Evolutionary conservation across 257 asterid genomes (phyloP).

Genomic region (Ajuga chamaepitys): DNA sequence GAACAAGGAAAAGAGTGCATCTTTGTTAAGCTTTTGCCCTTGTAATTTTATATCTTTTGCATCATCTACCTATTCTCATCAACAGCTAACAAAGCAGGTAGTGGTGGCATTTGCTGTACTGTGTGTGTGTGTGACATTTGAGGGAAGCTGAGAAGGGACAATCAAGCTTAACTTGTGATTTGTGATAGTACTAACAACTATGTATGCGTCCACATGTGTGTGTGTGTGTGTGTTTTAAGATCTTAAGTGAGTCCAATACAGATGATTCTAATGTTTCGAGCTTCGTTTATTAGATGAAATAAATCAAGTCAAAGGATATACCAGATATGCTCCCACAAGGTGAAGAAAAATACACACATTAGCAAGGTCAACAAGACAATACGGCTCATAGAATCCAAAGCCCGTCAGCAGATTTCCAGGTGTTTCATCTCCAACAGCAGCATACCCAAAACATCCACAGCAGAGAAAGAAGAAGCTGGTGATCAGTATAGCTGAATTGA

Average conservation of each 20-base stretch:
- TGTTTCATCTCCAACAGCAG: slow-evolving; percentile 55
- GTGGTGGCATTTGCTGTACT: too few species aligned
- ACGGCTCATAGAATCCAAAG: slow-evolving; percentile 69
- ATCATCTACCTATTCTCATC: too few species aligned
- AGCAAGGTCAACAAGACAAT: slow-evolving; percentile 66
- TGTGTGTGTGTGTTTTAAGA: too few species aligned
- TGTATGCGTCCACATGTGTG: background rate
- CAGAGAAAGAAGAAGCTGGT: slow-evolving; percentile 60
- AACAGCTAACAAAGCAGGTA: too few species aligned
- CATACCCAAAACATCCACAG: slow-evolving; percentile 70
- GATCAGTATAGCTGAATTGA: slow-evolving; percentile 31
- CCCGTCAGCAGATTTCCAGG: slow-evolving; percentile 75
- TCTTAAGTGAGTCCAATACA: too few species aligned
- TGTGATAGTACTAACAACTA: background rate
- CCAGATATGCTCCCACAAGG: slow-evolving; percentile 66
- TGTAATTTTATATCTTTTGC: too few species aligned
- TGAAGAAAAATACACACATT: slow-evolving; percentile 61
- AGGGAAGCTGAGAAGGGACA: too few species aligned
- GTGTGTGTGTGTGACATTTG: too few species aligned
- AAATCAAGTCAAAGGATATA: slow-evolving; percentile 1
- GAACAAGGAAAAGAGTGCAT: too few species aligned
- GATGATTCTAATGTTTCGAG: background rate
- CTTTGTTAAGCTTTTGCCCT: too few species aligned
- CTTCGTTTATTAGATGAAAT: background rate
- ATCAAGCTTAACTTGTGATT: background rate